Evolutionary conservation across 2,329 filamentous ascomycete genomes (phyloP), one percentile per base, ranked within the genome.

Genomic region (Dothistroma septosporum): DNA sequence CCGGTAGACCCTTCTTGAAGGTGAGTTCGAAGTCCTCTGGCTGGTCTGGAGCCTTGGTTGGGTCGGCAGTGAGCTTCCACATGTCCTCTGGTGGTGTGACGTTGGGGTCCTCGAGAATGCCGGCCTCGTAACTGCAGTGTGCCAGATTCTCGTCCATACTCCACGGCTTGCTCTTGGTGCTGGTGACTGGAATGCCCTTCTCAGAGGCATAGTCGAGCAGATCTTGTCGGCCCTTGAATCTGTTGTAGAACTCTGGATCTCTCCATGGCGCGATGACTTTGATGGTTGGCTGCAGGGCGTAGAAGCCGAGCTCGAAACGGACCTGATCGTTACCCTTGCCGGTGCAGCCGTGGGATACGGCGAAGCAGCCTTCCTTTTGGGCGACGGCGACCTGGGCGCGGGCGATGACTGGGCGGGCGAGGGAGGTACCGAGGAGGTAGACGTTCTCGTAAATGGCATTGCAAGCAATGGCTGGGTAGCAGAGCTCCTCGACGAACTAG

Each of bases 51-150:
- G 89, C 89, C 63, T 85, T 83, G 64, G 83, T 76, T 46, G 89
- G 89, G 70, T 89, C 87, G 60, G 69, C 71, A n/a, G 82, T 83
- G 70, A 87, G 80, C 70, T 85, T 92, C 90, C 90, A 93, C 86
- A 93, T 89, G 74, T 92, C 88, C 68, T 83, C 80, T 58, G 89
- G 89, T 41, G 89, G 85, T 61, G 87, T 85, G 69, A 82, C 79
- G 72, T 80, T 76, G 61, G 84, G 83, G 68, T 86, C 85, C 76
- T 90, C 88, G 61, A 91, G 82, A 64, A 87, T 87, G 72, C 90
- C 90, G 55, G 87, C 87, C 80, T 95, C 91, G 76, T 94, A 95
- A 63, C 79, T 83, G 81, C 87, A 90, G 77, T 93, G 89, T 59
- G 87, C 88, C 69, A 90, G 72, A 78, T 91, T 90, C 76, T 87